Evolutionary conservation across 805 yeast species (phyloP).

Genomic region (Zygosaccharomyces pseudorouxii): DNA sequence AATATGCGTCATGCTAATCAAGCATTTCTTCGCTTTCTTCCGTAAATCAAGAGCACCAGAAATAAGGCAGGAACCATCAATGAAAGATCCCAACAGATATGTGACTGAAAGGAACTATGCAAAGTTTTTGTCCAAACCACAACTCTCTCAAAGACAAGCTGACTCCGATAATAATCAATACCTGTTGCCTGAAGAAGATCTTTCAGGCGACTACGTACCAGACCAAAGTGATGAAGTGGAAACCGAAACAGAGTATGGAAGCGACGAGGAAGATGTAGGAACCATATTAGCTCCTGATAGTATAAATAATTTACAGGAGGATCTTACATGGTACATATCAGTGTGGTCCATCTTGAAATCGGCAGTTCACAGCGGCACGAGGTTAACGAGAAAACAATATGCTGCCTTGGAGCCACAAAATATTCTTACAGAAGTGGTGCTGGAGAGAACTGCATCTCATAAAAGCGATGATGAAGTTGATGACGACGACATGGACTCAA

Average conservation of each 20-base stretch:
- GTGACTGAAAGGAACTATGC: conserved; percentile 29
- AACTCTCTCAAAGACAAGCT: conserved; percentile 9
- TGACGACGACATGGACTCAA: conserved; percentile 33
- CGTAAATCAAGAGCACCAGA: conserved; percentile 5
- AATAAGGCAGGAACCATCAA: not conserved
- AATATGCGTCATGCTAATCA: conserved; percentile 6
- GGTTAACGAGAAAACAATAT: conserved; percentile 37
- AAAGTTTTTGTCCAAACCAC: conserved; percentile 17
- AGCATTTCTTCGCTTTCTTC: conserved; percentile 9
- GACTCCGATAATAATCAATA: conserved; percentile 24
- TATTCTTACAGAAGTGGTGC: conserved; percentile 29
- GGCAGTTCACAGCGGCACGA: conserved; percentile 21
- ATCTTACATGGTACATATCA: conserved; percentile 27
- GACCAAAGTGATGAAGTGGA: conserved; percentile 27
- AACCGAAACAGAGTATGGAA: conserved; percentile 14
- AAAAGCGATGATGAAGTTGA: conserved; percentile 11
- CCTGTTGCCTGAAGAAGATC: conserved; percentile 39
- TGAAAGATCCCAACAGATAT: conserved; percentile 19
- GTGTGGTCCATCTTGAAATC: conserved; percentile 29
- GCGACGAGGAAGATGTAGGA: conserved; percentile 4
- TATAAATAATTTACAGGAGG: conserved; percentile 11
- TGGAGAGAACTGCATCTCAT: conserved; percentile 26
- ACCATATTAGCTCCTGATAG: conserved; percentile 7
- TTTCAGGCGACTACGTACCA: conserved; percentile 33
- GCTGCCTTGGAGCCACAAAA: conserved; percentile 29